phyloP scores from a whole-genome alignment of 2,329 filamentous ascomycete genomes.

The Xylariaceae sp. region DNA sequence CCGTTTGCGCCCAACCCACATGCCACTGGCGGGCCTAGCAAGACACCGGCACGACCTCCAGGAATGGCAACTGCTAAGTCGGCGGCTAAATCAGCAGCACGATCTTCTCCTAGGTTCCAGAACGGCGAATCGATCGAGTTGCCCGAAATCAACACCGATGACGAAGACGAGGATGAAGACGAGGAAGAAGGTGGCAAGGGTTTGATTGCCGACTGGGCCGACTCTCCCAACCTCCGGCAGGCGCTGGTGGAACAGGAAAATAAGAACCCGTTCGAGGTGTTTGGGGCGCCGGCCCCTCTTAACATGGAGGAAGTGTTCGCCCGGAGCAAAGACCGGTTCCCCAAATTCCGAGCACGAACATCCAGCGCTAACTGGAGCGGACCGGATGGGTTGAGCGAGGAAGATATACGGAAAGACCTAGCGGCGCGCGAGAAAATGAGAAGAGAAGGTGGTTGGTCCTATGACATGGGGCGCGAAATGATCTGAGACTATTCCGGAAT shows the following conservation, averaged over 20 bases:
- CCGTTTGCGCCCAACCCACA: slow-evolving; percentile 74
- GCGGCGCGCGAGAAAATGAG: slow-evolving; percentile 65
- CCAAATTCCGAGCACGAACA: slow-evolving; percentile 84
- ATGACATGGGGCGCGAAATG: slow-evolving; percentile 40
- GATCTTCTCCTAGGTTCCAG: slow-evolving; percentile 78
- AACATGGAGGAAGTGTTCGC: slow-evolving; percentile 97
- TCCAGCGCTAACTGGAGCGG: slow-evolving; percentile 93
- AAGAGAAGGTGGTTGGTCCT: slow-evolving; percentile 69
- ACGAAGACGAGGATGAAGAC: slow-evolving; percentile 80
- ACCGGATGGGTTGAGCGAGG: slow-evolving; percentile 69
- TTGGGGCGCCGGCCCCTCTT: slow-evolving; percentile 81
- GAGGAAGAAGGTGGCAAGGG: slow-evolving; percentile 44
- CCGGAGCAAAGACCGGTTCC: slow-evolving; percentile 78
- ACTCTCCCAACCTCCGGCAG: slow-evolving; percentile 74
- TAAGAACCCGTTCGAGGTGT: slow-evolving; percentile 78
- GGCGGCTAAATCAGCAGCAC: slow-evolving; percentile 41
- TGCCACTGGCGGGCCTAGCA: slow-evolving; percentile 53
- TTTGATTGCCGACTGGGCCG: slow-evolving; percentile 79
- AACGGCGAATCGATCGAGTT: slow-evolving; percentile 88
- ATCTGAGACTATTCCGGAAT: slow-evolving; percentile 14
- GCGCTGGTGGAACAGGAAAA: slow-evolving; percentile 78
- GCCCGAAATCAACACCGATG: slow-evolving; percentile 92
- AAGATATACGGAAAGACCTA: slow-evolving; percentile 67
- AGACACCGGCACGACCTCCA: slow-evolving; percentile 62
- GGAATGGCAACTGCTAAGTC: slow-evolving; percentile 49